Evolutionary conservation across 352 stramenopile species (phyloP).

Genomic region (Thalassiosira livingstoniorum): DNA sequence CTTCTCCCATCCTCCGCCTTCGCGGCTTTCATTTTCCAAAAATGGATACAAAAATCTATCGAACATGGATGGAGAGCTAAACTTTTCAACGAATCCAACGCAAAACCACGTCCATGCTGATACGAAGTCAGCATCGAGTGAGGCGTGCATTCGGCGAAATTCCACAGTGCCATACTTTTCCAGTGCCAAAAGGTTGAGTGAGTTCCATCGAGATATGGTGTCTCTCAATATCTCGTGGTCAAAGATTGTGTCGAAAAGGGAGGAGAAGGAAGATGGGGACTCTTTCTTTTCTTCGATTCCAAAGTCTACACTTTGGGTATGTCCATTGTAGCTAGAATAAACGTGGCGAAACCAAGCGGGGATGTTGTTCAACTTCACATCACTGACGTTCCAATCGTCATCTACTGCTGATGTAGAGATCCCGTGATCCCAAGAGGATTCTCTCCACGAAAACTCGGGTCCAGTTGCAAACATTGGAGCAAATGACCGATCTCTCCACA

Average conservation of each 20-base stretch:
- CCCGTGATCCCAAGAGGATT: conserved; percentile 28
- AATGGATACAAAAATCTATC: conserved; percentile 26
- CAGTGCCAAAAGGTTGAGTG: conserved; percentile 30
- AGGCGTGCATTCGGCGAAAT: conserved; percentile 33
- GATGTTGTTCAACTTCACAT: conserved; percentile 29
- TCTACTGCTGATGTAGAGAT: background rate
- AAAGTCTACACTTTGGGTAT: background rate
- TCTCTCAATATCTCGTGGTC: conserved; percentile 16
- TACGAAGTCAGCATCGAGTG: conserved; percentile 34
- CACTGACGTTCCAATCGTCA: background rate
- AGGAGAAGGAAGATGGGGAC: background rate
- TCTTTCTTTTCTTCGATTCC: conserved; percentile 17
- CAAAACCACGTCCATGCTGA: conserved; percentile 46
- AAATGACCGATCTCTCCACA: conserved; percentile 28
- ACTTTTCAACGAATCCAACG: conserved; percentile 40
- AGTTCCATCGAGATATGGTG: conserved; percentile 34
- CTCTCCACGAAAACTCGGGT: conserved; percentile 31
- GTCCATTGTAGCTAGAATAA: background rate
- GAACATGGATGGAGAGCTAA: conserved; percentile 11
- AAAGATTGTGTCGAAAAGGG: conserved; percentile 26
- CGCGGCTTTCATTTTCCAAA: background rate
- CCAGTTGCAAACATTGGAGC: conserved; percentile 28
- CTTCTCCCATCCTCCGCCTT: background rate
- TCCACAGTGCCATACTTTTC: conserved; percentile 37
- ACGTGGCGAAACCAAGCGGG: conserved; percentile 29